Base-by-base conservation (phyloP, 495 filamentous ascomycete genomes). In the Daldinia loculata region DNA sequence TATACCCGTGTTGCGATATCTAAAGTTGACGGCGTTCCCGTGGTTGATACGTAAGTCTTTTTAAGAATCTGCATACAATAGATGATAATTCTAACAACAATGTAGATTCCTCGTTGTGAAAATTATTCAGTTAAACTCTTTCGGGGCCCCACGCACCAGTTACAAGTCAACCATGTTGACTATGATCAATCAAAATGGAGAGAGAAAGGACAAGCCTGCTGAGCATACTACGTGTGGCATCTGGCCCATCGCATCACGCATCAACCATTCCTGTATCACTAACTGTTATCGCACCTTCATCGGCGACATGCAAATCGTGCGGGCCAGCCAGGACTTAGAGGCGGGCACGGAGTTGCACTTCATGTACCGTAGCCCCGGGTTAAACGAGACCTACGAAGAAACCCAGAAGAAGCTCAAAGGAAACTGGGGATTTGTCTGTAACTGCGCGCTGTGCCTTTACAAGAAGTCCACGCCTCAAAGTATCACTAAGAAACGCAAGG, bases 271-370 rank as follows among this genome's bases (percentile, higher is more conserved):
- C 26, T 89, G 87, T 69, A 5, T 81, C 55, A 71, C 76, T 19
- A 89, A 86, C 66, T 74, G 76, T 15, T 41, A 55, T 3, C 81
- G 84, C 24, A 72, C 82, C 22, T 89, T 88, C 74, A 85, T 89
- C 63, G 86, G 88, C 48, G 88, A 90, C 70, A 82, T 91, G 79
- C 83, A 85, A 77, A 77, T 89, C 53, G 66, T 88, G 24, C 85
- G 86, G n/a, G 87, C 88, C 0, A 72, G 77, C 8, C 63, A 69
- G 22, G 74, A 84, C 68, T 76, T 91, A 8, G 72, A 75, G 4
- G 56, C 78, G 0, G 78, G 79, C 43, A 55, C 60, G 9, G 72
- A 74, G 61, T 11, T 74, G 30, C 24, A 6, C 50, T 58, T 65
- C 56, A 24, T 15, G 48, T 74, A 74, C 64, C 19, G 30, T 81